These are phyloP conservation scores for Clathrospora elynae DNA, from an alignment of 2,329 filamentous ascomycete genomes.

Conservation along the genomic window DNA sequence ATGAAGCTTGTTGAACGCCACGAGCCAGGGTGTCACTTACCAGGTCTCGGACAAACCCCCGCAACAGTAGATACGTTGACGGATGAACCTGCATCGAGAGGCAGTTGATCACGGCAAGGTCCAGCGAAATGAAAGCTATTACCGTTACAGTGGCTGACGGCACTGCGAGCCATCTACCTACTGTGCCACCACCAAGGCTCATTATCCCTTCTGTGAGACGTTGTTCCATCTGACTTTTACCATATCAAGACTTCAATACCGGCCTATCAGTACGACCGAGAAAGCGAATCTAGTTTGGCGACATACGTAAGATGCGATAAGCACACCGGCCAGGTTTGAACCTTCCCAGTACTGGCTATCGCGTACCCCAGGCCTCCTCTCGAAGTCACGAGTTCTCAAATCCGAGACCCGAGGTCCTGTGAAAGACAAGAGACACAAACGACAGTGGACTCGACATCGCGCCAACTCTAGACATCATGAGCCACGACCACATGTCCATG, in stretches of 20 bases:
- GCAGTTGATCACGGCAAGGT: conserved; percentile 9
- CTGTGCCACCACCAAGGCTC: neutral
- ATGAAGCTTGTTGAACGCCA: conserved; percentile 24
- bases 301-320: too few relatives aligned
- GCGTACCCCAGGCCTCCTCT: too few relatives aligned
- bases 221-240: too few relatives aligned
- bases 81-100: conserved; percentile 17
- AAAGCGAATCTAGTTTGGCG: too few relatives aligned
- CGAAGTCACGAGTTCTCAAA: too few relatives aligned
- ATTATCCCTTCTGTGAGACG: conserved; percentile 1
- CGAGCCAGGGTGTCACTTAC: conserved; percentile 11
- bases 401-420: neutral
- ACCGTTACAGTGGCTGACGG: conserved; percentile 19
- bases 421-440: conserved; percentile 18
- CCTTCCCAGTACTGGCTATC: too few relatives aligned
- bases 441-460: conserved; percentile 3
- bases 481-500: conserved; percentile 35
- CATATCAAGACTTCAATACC: too few relatives aligned
- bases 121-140: conserved; percentile 21
- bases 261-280: too few relatives aligned
- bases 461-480: conserved; percentile 27
- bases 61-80: too few relatives aligned
- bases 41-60: conserved; percentile 13
- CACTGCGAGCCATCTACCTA: conserved; percentile 4
- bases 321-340: too few relatives aligned